Evolutionary conservation across 495 filamentous ascomycete genomes (phyloP).

Genomic region (Tuber microsphaerosporum): DNA sequence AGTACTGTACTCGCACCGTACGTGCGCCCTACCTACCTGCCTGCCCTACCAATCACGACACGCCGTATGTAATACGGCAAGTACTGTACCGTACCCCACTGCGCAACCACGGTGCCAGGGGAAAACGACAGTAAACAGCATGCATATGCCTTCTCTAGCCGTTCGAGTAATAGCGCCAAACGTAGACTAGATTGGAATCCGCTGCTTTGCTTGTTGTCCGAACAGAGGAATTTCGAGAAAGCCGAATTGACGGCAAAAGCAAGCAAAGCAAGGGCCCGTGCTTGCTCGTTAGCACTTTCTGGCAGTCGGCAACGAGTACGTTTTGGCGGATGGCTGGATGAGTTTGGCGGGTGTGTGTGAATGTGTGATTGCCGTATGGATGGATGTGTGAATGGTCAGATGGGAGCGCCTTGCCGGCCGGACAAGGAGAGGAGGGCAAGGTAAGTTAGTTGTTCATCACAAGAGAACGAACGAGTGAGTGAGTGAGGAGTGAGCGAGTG

Average conservation of each 20-base stretch:
- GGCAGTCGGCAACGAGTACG: background rate
- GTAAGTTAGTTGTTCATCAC: background rate
- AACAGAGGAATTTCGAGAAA: background rate
- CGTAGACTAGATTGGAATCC: background rate
- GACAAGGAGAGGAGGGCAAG: background rate
- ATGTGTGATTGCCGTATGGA: background rate
- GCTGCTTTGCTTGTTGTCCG: background rate
- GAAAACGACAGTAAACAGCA: background rate
- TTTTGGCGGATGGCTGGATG: background rate
- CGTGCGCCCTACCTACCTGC: background rate
- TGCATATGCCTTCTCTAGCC: background rate
- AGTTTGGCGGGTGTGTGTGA: background rate
- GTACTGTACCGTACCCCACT: background rate
- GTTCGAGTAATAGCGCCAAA: constrained; percentile 1
- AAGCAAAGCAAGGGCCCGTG: background rate
- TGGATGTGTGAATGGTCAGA: background rate
- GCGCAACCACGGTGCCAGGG: background rate
- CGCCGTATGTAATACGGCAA: background rate
- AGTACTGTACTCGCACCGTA: background rate
- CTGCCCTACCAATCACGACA: background rate
- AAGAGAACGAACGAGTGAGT: background rate
- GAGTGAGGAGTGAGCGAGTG: background rate
- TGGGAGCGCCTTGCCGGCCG: background rate
- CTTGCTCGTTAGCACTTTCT: background rate
- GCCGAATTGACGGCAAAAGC: background rate